Base-by-base conservation (phyloP, 1,284 basidiomycete species). In the Pseudozyma flocculosa region DNA sequence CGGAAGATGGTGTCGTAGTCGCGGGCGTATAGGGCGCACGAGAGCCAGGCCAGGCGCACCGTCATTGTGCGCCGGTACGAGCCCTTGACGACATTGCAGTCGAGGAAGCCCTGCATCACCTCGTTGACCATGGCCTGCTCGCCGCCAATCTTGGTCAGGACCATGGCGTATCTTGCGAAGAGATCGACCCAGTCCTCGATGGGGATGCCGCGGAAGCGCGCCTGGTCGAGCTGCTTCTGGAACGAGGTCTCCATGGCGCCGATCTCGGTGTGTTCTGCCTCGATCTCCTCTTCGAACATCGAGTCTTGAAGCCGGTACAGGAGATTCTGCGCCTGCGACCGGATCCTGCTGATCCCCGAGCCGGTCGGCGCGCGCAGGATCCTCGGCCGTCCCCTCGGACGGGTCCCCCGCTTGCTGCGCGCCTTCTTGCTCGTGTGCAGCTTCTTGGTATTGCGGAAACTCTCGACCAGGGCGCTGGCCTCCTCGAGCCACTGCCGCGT, bases 121-220 rank as follows among this genome's bases (percentile, higher is more conserved):
- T 90, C 87, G 9, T 88, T 84, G 53, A 64, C 48, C 10, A 65
- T 55, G 10, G 88, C 84, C 13, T 81, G 77, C 62, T 83, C 84
- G 18, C 84, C 82, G 40, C 84, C 81, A 2, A 47, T 71, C 24
- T 80, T 80, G 61, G 90, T 88, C 34, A 92, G 80, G 8, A 88
- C 81, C 75, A 94, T 91, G 49, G 87, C 85, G 75, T 95, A 95
- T 90, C 96, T 64, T 11, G 56, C 45, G 67, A 92, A 87, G 19
- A 96, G 75, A 3, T 82, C 81, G 44, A 94, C 78, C 94, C 94
- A 97, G 46, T 89, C 86, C 53, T 89, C 87, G 63, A 92, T 89
- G 2, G 82, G 82, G n/a, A 95, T 82, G 0, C 89, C 88, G 7
- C 92, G 86, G 78, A 94, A 96, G 1, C 62, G 40, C 17, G 50